These are phyloP conservation scores for Vitis hybrid DNA, from an alignment of 177 flowering plant genomes.

Conservation along the genomic window DNA sequence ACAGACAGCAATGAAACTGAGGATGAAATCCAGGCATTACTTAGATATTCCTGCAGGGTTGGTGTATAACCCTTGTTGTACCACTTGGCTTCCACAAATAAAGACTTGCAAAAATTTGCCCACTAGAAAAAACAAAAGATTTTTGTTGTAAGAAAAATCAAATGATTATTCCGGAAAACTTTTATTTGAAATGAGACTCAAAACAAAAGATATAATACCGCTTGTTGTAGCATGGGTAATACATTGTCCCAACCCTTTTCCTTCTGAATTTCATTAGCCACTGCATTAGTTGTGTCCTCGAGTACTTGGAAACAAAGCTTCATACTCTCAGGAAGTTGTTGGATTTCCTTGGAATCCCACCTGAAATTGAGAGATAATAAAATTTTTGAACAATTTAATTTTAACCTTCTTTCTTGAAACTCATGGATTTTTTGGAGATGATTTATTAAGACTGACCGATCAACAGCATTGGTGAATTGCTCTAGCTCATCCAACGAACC, in stretches of 20 bases:
- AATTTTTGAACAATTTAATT: no score
- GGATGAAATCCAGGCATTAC: conserved; percentile 30
- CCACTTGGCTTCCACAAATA: conserved; percentile 34
- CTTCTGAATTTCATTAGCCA: conserved; percentile 24
- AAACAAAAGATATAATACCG: conserved; percentile 14
- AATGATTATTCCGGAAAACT: background rate
- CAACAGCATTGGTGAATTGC: conserved; percentile 30
- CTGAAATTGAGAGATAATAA: conserved; percentile 6
- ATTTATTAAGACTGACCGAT: conserved; percentile 10
- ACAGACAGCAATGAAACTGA: conserved; percentile 14
- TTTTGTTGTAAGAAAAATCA: background rate
- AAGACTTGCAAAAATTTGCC: conserved; percentile 28
- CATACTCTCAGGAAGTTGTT: conserved; percentile 34
- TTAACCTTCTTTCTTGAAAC: background rate
- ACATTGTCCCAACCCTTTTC: conserved; percentile 20
- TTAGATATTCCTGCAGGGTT: conserved; percentile 28
- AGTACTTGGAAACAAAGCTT: conserved; percentile 33
- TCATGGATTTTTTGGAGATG: background rate
- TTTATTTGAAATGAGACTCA: background rate
- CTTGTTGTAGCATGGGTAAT: conserved; percentile 23
- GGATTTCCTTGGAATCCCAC: conserved; percentile 26
- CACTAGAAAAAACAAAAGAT: conserved; percentile 16
- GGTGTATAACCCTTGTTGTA: conserved; percentile 15
- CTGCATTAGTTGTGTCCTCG: conserved; percentile 14
- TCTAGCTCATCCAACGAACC: conserved; percentile 31